phyloP scores from a whole-genome alignment of 345 rosid genomes.

The Arabis hirsuta region DNA sequence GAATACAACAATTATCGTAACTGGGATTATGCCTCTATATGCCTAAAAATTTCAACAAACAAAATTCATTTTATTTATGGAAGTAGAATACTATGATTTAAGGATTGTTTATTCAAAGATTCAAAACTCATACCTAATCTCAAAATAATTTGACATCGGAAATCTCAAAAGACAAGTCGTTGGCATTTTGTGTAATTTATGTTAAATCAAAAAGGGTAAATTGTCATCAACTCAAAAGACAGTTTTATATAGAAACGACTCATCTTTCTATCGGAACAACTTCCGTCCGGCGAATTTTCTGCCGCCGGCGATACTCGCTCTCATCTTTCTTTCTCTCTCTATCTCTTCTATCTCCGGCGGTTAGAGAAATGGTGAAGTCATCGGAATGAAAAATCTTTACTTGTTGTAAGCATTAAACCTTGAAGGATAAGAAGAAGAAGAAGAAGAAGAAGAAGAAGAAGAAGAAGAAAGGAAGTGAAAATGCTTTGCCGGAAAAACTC shows the following conservation, averaged over 20 bases:
- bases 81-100: constrained; percentile 13
- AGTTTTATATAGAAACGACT: constrained; percentile 24
- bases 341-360: not conserved
- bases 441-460: constrained; percentile 4
- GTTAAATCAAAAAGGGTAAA: constrained; percentile 24
- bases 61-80: not conserved
- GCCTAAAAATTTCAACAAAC: not conserved
- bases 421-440: not conserved
- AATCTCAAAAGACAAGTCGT: constrained; percentile 35
- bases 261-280: constrained; percentile 34
- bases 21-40: not conserved
- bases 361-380: constrained; percentile 2
- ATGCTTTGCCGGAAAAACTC: constrained; percentile 77
- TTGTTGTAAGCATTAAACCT: constrained; percentile 6
- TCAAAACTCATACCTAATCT: not conserved
- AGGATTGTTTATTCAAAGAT: constrained; percentile 20
- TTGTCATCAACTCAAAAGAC: constrained; percentile 23
- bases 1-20: constrained; percentile 17
- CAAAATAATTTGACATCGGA: constrained; percentile 34
- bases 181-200: constrained; percentile 42
- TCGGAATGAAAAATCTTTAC: constrained; percentile 13
- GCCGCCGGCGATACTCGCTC: constrained; percentile 32
- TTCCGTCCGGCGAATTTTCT: constrained; percentile 29
- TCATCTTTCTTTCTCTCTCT: not conserved
- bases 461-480: constrained; percentile 10